Evolutionary conservation across 805 yeast species (phyloP).

Genomic region (Torulaspora microellipsoides): DNA sequence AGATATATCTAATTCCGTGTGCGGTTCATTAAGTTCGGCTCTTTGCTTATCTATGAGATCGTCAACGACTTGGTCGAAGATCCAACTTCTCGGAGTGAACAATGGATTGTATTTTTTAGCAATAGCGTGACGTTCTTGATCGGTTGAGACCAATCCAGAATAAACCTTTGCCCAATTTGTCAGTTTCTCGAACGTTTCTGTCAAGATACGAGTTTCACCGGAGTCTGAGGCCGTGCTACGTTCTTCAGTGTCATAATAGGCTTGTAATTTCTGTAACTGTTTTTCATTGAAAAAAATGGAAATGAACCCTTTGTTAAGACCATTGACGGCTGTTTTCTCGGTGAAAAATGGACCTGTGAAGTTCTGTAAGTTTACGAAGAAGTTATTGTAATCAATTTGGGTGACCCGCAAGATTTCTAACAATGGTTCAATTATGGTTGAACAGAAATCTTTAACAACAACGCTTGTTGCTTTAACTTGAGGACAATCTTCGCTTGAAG

Average conservation of each 20-base stretch:
- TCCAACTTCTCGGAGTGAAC: slow-evolving; percentile 82
- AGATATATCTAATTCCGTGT: slow-evolving; percentile 27
- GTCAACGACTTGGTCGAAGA: slow-evolving; percentile 74
- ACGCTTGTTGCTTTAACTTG: slow-evolving; percentile 11
- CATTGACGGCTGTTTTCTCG: slow-evolving; percentile 24
- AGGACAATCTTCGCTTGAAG: slow-evolving; percentile 12
- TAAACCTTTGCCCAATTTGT: slow-evolving; percentile 52
- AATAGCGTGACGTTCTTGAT: slow-evolving; percentile 36
- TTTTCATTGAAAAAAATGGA: slow-evolving; percentile 20
- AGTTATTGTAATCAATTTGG: slow-evolving; percentile 73
- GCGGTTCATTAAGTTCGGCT: slow-evolving; percentile 38
- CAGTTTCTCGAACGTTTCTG: slow-evolving; percentile 41
- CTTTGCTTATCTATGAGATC: slow-evolving; percentile 46
- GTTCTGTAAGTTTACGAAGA: slow-evolving; percentile 62
- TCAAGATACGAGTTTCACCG: slow-evolving; percentile 34
- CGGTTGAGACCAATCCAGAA: slow-evolving; percentile 36
- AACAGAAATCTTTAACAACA: slow-evolving; percentile 19
- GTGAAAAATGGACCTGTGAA: slow-evolving; percentile 39
- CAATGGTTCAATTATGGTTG: slow-evolving; percentile 49
- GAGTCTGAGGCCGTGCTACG: slow-evolving; percentile 28
- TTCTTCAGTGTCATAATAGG: slow-evolving; percentile 26
- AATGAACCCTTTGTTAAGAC: slow-evolving; percentile 18
- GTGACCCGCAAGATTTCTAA: slow-evolving; percentile 56
- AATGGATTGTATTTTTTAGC: slow-evolving; percentile 62
- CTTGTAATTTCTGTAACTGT: slow-evolving; percentile 16